Conservation (phyloP, 495 filamentous ascomycete genomes). For the Diplogelasinospora grovesii region DNA sequence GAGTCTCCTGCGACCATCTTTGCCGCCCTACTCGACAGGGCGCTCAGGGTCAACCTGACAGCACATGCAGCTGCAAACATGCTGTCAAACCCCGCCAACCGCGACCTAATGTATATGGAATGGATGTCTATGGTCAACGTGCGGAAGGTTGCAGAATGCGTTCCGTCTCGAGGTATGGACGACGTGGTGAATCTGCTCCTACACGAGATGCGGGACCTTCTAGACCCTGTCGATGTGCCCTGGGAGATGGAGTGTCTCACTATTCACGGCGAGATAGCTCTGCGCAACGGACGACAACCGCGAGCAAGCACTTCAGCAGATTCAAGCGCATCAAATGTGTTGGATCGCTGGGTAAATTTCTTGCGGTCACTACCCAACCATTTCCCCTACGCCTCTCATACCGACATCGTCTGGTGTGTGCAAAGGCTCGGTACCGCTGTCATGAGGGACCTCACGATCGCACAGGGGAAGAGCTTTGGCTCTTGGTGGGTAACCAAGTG, state of each 20-base stretch:
- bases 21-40: conserved; percentile 71
- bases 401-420: conserved; percentile 62
- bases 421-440: conserved; percentile 61
- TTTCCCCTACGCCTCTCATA: conserved; percentile 64
- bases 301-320: conserved; percentile 12
- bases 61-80: conserved; percentile 79
- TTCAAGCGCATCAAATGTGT: conserved; percentile 50
- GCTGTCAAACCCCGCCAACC: conserved; percentile 62
- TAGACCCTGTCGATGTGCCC: conserved; percentile 54
- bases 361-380: conserved; percentile 63
- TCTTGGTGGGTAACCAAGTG: conserved; percentile 98
- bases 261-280: conserved; percentile 45
- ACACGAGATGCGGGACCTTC: conserved; percentile 63
- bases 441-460: conserved; percentile 74
- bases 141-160: conserved; percentile 54
- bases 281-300: conserved; percentile 34
- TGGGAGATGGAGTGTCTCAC: conserved; percentile 50
- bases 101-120: conserved; percentile 88
- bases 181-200: conserved; percentile 64
- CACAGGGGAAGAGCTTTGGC: conserved; percentile 77
- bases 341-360: conserved; percentile 82
- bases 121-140: conserved; percentile 78
- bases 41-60: conserved; percentile 83
- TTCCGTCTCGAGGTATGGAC: conserved; percentile 56
- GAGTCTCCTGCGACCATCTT: conserved; percentile 85